Conservation (phyloP, 768 basidiomycete species). For the Xerocomellus dryophilus region DNA sequence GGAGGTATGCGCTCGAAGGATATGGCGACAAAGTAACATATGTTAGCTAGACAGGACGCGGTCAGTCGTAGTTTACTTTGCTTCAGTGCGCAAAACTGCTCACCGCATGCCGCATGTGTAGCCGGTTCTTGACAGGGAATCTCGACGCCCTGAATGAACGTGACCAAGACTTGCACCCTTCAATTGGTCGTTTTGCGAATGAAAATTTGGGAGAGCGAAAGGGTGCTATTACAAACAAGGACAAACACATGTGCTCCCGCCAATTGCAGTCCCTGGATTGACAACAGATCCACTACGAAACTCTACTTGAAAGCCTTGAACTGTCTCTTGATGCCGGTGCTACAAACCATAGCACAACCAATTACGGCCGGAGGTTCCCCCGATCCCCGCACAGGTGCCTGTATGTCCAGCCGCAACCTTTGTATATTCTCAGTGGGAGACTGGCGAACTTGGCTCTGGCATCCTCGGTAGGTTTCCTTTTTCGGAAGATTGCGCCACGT, state of each 20-base stretch:
- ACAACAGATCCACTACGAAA: too few species aligned
- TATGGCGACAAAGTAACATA: slow-evolving; percentile 73
- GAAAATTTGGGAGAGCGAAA: slow-evolving; percentile 27
- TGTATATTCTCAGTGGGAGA: too few species aligned
- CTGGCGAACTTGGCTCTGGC: too few species aligned
- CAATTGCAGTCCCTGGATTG: too few species aligned
- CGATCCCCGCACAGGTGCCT: background rate
- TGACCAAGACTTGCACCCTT: slow-evolving; percentile 14
- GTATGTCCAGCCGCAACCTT: too few species aligned
- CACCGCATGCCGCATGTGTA: slow-evolving; percentile 57
- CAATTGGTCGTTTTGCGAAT: background rate
- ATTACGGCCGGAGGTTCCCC: too few species aligned
- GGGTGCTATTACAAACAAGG: slow-evolving; percentile 19
- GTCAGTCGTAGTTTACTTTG: background rate
- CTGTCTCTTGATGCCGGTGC: too few species aligned
- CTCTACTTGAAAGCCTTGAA: too few species aligned
- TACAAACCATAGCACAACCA: too few species aligned
- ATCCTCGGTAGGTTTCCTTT: slow-evolving; percentile 9
- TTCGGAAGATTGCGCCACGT: slow-evolving; percentile 1
- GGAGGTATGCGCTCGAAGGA: slow-evolving; percentile 45
- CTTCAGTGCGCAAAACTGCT: slow-evolving; percentile 13
- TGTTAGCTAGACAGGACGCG: slow-evolving; percentile 49
- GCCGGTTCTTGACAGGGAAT: slow-evolving; percentile 27
- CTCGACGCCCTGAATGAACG: slow-evolving; percentile 28
- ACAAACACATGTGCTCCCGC: slow-evolving; percentile 28